Conservation (phyloP, 257 asterid species). For the Avicennia marina region DNA sequence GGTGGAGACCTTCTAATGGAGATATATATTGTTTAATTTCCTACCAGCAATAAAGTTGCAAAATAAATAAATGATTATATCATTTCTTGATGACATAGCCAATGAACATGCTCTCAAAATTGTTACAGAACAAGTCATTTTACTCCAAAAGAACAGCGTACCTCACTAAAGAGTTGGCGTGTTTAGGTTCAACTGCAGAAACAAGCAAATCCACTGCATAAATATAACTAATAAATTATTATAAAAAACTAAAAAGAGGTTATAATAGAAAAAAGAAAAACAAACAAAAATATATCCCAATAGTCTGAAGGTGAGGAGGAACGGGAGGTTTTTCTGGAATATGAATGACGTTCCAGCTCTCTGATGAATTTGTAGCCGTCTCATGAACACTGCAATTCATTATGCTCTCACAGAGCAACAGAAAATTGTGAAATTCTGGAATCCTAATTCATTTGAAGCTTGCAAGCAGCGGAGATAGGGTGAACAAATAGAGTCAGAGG, state of each 20-base stretch:
- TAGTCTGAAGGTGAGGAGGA: slow-evolving; percentile 62
- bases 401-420: no score
- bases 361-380: slow-evolving; percentile 7
- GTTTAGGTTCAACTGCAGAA: slow-evolving; percentile 66
- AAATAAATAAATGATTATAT: background rate
- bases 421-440: background rate
- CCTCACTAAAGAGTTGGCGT: slow-evolving; percentile 69
- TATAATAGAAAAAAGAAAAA: background rate
- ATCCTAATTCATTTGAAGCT: background rate
- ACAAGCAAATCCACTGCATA: slow-evolving; percentile 52
- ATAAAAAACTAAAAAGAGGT: background rate
- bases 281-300: slow-evolving; percentile 39
- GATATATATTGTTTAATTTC: slow-evolving; percentile 72
- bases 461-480: no score
- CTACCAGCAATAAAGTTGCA: slow-evolving; percentile 28
- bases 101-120: background rate
- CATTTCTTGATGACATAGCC: background rate
- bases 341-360: slow-evolving; percentile 54
- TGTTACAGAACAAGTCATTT: background rate
- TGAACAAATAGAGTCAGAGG: no score
- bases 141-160: slow-evolving; percentile 19
- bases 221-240: background rate
- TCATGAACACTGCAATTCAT: slow-evolving; percentile 28
- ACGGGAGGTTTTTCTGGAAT: slow-evolving; percentile 59
- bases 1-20: slow-evolving; percentile 84